Base-by-base conservation (phyloP, 345 rosid species). In the Trapa bicornis region DNA sequence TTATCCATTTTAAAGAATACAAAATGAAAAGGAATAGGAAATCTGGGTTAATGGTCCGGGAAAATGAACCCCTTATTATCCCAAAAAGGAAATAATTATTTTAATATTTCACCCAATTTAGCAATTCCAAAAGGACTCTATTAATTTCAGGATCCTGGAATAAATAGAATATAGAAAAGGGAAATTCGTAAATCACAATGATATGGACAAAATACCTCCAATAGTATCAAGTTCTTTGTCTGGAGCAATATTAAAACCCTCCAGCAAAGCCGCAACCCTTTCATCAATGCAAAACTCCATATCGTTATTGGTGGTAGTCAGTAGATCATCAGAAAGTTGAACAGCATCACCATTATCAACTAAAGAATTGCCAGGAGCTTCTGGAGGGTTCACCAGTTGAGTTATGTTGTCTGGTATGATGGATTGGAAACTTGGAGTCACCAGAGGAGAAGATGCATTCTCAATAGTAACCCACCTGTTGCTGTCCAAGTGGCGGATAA, bases 381-480 rank as follows among this genome's bases (percentile, higher is more conserved):
- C 99, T 60, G 99, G 99, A 70, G 99, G 99, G 69, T 72, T 86
- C 57, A 79, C 99, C 54, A 81, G 80, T 80, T 71, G 89, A 22
- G 97, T 91, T 68, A 89, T 75, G 57, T 76, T 75, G 64, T 94
- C 97, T 36, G 99, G 82, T 56, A 79, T 85, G 67, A 87, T 79
- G 66, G 90, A 78, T 12, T 77, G 73, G 68, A 82, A 83, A 81
- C 75, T 79, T 58, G 71, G 60, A 47, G 86, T 63, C 67, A 76
- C 86, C 79, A 80, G 57, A 29, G 99, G 99, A 11, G 99, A 91
- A 79, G 86, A 84, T 45, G 99, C 99, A 77, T 91, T 91, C 82
- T 95, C 97, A 80, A 95, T 78, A 9, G 97, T 89, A 67, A 89
- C 80, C 99, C 99, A 95, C 84, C 96, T 81, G 75, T 95, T 82